Evolutionary conservation across 2,329 filamentous ascomycete genomes (phyloP).

Genomic region (Pestalotiopsis sp.): DNA sequence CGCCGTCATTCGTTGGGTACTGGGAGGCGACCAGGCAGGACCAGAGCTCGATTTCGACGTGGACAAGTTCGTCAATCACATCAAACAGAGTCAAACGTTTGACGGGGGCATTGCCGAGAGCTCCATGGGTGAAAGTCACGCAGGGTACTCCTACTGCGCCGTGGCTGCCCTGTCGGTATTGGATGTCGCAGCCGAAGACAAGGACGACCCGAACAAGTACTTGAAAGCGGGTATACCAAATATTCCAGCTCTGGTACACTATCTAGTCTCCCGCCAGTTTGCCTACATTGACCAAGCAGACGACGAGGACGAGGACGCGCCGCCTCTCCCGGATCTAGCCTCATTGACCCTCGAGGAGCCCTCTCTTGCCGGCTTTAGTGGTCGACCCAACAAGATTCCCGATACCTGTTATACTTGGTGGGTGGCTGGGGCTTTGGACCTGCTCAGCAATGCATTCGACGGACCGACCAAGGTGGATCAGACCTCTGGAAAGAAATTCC

Average conservation of each 20-base stretch:
- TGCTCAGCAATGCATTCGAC: slow-evolving; percentile 54
- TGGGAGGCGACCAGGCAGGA: slow-evolving; percentile 64
- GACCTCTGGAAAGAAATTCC: slow-evolving; percentile 69
- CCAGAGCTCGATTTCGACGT: slow-evolving; percentile 76
- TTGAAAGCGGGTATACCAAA: slow-evolving; percentile 43
- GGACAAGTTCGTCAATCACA: slow-evolving; percentile 68
- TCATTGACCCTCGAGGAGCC: slow-evolving; percentile 34
- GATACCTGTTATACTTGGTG: slow-evolving; percentile 98
- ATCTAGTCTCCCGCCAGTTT: slow-evolving; percentile 68
- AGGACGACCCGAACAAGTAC: slow-evolving; percentile 32
- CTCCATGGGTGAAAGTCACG: slow-evolving; percentile 80
- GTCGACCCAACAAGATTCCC: slow-evolving; percentile 84
- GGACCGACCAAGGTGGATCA: slow-evolving; percentile 61
- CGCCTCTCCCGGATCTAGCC: slow-evolving; percentile 34
- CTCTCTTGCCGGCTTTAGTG: slow-evolving; percentile 71
- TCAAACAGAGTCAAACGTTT: slow-evolving; percentile 74
- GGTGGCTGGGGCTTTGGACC: slow-evolving; percentile 68
- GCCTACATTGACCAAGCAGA: slow-evolving; percentile 51
- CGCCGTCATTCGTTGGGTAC: slow-evolving; percentile 78
- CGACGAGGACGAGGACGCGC: slow-evolving; percentile 42
- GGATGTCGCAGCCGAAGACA: slow-evolving; percentile 50
- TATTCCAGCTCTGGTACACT: slow-evolving; percentile 43
- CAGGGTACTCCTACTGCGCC: slow-evolving; percentile 90
- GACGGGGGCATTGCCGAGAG: slow-evolving; percentile 84
- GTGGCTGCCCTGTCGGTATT: slow-evolving; percentile 78